phyloP scores from a whole-genome alignment of 192 early-diverging fungal species.

The Phycomyces blakesleeanus region DNA sequence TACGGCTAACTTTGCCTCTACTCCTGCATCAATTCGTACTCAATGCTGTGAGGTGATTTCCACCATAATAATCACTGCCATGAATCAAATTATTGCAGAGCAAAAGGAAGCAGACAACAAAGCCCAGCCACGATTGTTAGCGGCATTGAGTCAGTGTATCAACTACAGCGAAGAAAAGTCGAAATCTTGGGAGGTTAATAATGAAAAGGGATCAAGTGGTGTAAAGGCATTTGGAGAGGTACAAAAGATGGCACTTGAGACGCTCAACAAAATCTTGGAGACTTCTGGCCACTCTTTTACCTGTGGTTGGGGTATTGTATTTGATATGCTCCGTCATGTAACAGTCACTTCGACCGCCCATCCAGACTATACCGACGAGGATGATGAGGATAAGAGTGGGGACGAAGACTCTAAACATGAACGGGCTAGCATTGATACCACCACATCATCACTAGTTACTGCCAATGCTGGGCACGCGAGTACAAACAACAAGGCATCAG shows the following conservation, averaged over 20 bases:
- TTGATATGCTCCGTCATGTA: constrained; percentile 78
- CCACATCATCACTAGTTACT: constrained; percentile 9
- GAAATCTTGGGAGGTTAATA: neutral
- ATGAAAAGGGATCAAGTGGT: neutral
- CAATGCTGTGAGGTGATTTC: constrained; percentile 76
- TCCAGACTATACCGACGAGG: constrained; percentile 4
- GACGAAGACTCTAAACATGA: constrained; percentile 8
- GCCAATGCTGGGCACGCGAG: neutral
- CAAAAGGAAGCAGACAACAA: constrained; percentile 63
- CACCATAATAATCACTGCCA: constrained; percentile 69
- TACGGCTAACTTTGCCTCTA: constrained; percentile 58
- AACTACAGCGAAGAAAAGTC: constrained; percentile 12
- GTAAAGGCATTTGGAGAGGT: constrained; percentile 51
- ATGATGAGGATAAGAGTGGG: neutral
- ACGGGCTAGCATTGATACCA: constrained; percentile 11
- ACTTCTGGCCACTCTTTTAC: constrained; percentile 85
- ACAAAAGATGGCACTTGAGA: constrained; percentile 81
- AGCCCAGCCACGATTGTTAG: constrained; percentile 61
- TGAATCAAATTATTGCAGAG: constrained; percentile 59
- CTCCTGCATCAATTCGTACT: constrained; percentile 58
- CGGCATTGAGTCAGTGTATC: constrained; percentile 59
- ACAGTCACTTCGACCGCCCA: constrained; percentile 14
- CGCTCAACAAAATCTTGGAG: constrained; percentile 85
- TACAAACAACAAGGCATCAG: constrained; percentile 1
- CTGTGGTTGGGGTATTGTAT: constrained; percentile 82